Evolutionary conservation across 1,284 basidiomycete genomes (phyloP), one percentile per base, ranked within the genome.

Genomic region (Cryptococcus deneoformans): DNA sequence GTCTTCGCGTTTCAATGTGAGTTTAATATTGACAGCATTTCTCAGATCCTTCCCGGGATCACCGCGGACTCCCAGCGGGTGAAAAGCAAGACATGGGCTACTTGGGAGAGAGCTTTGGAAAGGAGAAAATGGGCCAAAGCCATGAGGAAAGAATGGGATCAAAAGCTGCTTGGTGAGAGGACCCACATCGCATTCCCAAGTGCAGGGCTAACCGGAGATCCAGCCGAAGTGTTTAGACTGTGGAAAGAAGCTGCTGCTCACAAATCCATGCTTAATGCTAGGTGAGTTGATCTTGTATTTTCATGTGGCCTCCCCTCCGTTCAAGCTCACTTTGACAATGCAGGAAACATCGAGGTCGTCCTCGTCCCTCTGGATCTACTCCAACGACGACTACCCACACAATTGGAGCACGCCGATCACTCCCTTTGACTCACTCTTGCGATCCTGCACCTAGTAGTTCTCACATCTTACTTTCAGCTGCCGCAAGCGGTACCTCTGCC

Each of bases 181-280:
- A 6, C 10, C 46, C 6, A 1, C 24, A 5, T 38, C 9, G 20
- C 0, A 35, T 43, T 14, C 7, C 37, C 12, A 8, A 11, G 3
- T 38, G 52, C 16, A 11, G 29, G 40, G 34, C 52, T 53, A 45
- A 46, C 36, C 20, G 20, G 5, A 29, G 12, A 12, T 12, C 24
- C 49, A 75, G 73, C 61, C 42, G 72, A 73, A 24, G 67, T 60
- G 1, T 67, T 76, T 36, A 58, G 57, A 3, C 48, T 67, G 2
- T 74, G 74, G 72, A 57, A 57, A 20, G 63, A 67, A 5, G 67
- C 63, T 6, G 62, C 64, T 38, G 53, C 53, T 14, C 42, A 52
- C 47, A 70, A 65, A 47, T 44, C 58, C 3, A 60, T 67, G 12
- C 52, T 59, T 43, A 62, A 61, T 12, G 65, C 60, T 6, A 56